Conservation (phyloP, 2,329 filamentous ascomycete species). For the Chaetomium sp. region DNA sequence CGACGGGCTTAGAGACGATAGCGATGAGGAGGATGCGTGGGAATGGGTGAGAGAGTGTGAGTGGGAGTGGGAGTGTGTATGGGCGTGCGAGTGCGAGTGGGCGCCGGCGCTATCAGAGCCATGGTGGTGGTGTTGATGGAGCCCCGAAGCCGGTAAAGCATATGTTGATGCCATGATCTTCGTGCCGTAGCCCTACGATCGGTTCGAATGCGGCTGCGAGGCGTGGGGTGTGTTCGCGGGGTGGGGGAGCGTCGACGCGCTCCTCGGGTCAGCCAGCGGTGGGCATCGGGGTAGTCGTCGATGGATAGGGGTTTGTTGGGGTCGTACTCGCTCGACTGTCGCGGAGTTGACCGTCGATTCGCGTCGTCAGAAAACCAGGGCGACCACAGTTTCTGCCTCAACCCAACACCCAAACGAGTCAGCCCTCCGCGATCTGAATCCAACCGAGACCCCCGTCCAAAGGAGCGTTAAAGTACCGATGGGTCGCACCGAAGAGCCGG, state of each 20-base stretch:
- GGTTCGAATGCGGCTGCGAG: background rate
- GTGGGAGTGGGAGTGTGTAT: conserved; percentile 32
- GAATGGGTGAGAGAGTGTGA: conserved; percentile 28
- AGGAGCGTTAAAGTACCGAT: too few relatives aligned
- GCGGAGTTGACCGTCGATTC: too few relatives aligned
- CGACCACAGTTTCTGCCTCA: too few relatives aligned
- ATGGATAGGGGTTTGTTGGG: too few relatives aligned
- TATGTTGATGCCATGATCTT: conserved; percentile 45
- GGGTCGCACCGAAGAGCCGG: too few relatives aligned
- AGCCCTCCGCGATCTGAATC: too few relatives aligned
- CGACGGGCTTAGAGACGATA: conserved; percentile 17
- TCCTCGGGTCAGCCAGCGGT: too few relatives aligned
- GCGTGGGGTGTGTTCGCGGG: background rate
- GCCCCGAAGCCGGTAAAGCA: conserved; percentile 44
- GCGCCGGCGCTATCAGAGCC: conserved; percentile 17
- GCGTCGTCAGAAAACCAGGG: too few relatives aligned
- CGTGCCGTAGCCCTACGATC: conserved; percentile 9
- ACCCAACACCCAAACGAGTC: too few relatives aligned
- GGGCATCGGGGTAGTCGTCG: too few relatives aligned
- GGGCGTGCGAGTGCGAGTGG: conserved; percentile 33
- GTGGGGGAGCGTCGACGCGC: conserved; percentile 1
- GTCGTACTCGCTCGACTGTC: too few relatives aligned
- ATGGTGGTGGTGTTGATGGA: conserved; percentile 42
- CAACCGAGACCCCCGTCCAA: too few relatives aligned
- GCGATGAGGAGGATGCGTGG: conserved; percentile 31